Percentiles rank a stretch among this genome's conserved stretches.
These are phyloP conservation scores for Oryza rufipogon DNA, from an alignment of 176 grass and related monocot species.

Conservation along the genomic window DNA sequence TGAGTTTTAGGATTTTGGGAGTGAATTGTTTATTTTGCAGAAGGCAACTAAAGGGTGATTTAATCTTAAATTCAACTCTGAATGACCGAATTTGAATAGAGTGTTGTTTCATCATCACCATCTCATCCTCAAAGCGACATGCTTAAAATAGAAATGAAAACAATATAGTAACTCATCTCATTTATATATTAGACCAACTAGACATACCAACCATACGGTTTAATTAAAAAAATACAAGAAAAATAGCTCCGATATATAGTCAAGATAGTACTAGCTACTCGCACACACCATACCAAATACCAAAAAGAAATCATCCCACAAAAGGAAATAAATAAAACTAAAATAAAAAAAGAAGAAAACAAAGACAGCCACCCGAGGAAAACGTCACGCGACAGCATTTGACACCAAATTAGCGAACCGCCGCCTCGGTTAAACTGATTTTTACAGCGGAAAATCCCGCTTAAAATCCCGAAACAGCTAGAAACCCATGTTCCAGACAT, in stretches of 20 bases:
- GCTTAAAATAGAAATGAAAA: neutral
- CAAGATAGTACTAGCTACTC: neutral
- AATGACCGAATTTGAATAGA: neutral
- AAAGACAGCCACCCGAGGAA: neutral
- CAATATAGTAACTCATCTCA: neutral
- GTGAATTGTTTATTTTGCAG: neutral
- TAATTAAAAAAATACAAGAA: neutral
- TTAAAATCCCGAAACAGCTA: slow-evolving; percentile 2
- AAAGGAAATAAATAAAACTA: neutral
- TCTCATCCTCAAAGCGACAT: neutral
- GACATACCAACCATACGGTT: neutral
- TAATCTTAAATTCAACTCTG: neutral
- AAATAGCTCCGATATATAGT: neutral
- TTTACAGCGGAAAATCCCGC: slow-evolving; percentile 23
- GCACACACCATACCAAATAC: neutral
- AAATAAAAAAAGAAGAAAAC: neutral
- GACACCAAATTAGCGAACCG: neutral
- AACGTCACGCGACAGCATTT: neutral
- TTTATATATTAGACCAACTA: neutral
- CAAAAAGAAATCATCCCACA: neutral
- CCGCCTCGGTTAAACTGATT: neutral
- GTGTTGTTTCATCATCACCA: neutral
- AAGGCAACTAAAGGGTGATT: neutral
- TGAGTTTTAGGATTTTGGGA: neutral
- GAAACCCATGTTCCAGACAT: slow-evolving; percentile 7